These are phyloP conservation scores for Candida awuae DNA, from an alignment of 805 yeast species.

Conservation along the genomic window DNA sequence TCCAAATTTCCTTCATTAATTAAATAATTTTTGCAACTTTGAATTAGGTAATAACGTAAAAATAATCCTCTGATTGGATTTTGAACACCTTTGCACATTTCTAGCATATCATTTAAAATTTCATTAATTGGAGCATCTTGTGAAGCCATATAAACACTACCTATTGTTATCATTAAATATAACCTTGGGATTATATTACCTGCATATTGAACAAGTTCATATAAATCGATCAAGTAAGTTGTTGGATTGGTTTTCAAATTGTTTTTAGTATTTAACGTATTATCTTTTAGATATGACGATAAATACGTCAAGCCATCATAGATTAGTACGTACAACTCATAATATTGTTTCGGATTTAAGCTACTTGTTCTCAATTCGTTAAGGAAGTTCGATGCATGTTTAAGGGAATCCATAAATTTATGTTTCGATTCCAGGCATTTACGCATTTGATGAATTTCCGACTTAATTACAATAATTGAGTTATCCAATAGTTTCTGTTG, in stretches of 20 bases:
- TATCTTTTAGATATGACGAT: slow-evolving; percentile 54
- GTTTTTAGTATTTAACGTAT: slow-evolving; percentile 23
- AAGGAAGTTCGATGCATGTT: slow-evolving; percentile 76
- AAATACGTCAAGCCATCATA: slow-evolving; percentile 74
- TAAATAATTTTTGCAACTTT: slow-evolving; percentile 63
- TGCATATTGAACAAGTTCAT: slow-evolving; percentile 91
- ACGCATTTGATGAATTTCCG: slow-evolving; percentile 70
- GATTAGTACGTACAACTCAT: slow-evolving; percentile 77
- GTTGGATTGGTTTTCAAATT: too few relatives aligned
- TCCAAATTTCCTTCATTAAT: slow-evolving; percentile 28
- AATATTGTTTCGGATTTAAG: slow-evolving; percentile 83
- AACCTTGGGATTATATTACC: slow-evolving; percentile 89
- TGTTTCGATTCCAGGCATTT: slow-evolving; percentile 58
- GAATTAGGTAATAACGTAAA: slow-evolving; percentile 80
- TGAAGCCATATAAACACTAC: slow-evolving; percentile 75
- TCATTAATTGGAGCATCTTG: slow-evolving; percentile 76
- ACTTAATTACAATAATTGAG: slow-evolving; percentile 46
- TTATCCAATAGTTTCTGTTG: slow-evolving; percentile 33
- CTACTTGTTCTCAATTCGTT: slow-evolving; percentile 71
- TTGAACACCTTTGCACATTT: slow-evolving; percentile 96
- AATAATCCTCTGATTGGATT: slow-evolving; percentile 91
- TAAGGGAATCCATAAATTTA: slow-evolving; percentile 77
- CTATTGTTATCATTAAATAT: slow-evolving; percentile 92
- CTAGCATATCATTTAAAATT: slow-evolving; percentile 91
- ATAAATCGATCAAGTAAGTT: slow-evolving; percentile 76